Evolutionary conservation across 2,329 filamentous ascomycete genomes (phyloP).

Genomic region (Venturiaceae sp.): DNA sequence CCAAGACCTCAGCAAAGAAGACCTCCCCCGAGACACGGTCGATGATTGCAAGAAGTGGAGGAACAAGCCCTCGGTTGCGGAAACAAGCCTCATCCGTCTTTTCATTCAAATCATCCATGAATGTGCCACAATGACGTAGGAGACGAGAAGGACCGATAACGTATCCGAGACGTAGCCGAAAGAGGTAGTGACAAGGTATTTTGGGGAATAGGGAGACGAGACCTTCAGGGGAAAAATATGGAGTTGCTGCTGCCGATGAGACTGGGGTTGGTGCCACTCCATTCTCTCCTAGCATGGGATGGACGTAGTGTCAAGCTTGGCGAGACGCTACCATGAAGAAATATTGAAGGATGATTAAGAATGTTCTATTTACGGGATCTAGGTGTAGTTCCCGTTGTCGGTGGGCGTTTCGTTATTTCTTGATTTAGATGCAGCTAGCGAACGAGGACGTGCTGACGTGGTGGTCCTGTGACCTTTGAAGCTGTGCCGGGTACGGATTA

Average conservation of each 20-base stretch:
- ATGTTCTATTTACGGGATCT: constrained; percentile 1
- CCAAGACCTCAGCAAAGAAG: no score
- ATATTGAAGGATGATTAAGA: neutral
- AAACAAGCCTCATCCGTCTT: no score
- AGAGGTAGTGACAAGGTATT: neutral
- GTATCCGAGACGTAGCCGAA: neutral
- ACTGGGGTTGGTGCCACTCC: neutral
- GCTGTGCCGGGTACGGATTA: neutral
- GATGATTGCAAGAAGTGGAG: no score
- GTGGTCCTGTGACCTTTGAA: neutral
- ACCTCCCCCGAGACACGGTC: no score
- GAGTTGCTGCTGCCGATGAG: neutral
- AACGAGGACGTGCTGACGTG: neutral
- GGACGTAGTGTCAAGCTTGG: neutral
- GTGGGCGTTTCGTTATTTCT: neutral
- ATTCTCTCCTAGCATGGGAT: neutral
- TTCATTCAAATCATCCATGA: no score
- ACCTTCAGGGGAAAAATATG: neutral
- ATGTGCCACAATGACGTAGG: no score
- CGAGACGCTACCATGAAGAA: neutral
- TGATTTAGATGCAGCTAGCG: neutral
- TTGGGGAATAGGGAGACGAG: neutral
- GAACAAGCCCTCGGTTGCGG: no score
- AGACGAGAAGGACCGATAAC: neutral
- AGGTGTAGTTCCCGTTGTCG: neutral